Evolutionary conservation across 805 yeast species (phyloP), one percentile per base, ranked within the genome.

Genomic region (Teunomyces tritomae): DNA sequence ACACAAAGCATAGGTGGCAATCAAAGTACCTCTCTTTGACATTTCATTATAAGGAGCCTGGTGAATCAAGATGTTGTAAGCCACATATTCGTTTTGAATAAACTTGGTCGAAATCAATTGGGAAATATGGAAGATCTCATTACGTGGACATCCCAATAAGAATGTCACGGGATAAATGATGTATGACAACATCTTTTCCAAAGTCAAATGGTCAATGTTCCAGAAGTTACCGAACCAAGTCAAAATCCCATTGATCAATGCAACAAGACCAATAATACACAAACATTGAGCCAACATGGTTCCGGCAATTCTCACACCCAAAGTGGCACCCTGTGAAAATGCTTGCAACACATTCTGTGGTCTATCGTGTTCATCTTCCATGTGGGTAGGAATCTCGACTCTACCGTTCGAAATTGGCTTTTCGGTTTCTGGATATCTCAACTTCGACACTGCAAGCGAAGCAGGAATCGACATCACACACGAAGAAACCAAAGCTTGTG

Each of bases 391-490:
- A 50, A 80, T 66, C n/a, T 74, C 71, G 17, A 74, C 70, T 44
- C 65, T 68, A 28, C 83, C 81, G 42, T 70, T 59, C 26, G 85
- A 74, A 40, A 80, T 54, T 3, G 85, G 72, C 51, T 69, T 74
- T 51, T 82, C 85, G 4, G 77, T 73, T 56, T 82, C 87, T 11
- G 87, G 87, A 52, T 64, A 68, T 58, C 86, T 73, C 51, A 82
- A 68, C 56, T 82, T 82, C 11, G 85, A 77, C 17, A 80, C 78
- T 3, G 85, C 84, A 49, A 82, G 65, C 6, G 84, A 76, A 33
- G 83, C 83, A 5, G 87, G 87, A 58, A 82, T 80, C 2, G 85
- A 80, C 87, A 82, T 82, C 45, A 82, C 83, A 70, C 87, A 82
- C 27, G 84, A 77, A n/a, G 84, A 77, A 13, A 82, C 79, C 57